Conservation (phyloP, 108 stramenopile genomes). For the Fragilaria crotonensis region DNA sequence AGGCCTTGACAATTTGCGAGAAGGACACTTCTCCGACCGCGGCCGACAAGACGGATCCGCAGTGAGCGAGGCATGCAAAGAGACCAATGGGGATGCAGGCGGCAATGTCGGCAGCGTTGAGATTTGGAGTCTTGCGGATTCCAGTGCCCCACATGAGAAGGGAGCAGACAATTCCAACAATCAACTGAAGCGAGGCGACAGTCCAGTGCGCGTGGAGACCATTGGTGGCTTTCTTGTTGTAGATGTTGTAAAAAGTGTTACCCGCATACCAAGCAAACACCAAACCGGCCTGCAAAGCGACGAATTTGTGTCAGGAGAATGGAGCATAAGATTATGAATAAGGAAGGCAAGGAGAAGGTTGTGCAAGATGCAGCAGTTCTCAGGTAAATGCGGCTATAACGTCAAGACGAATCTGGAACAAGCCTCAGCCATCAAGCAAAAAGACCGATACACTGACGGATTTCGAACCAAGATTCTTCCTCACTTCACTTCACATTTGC, state of each 20-base stretch:
- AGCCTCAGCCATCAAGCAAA: too few species aligned
- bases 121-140: slow-evolving; percentile 71
- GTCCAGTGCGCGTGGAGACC: slow-evolving; percentile 86
- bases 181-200: slow-evolving; percentile 69
- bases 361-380: too few species aligned
- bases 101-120: slow-evolving; percentile 58
- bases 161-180: slow-evolving; percentile 68
- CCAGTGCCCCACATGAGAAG: slow-evolving; percentile 70
- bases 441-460: too few species aligned
- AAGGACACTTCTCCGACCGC: slow-evolving; percentile 95
- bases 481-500: too few species aligned
- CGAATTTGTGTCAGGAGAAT: too few species aligned
- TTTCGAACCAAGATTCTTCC: too few species aligned
- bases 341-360: too few species aligned
- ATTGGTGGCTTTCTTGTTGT: slow-evolving; percentile 84
- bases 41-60: slow-evolving; percentile 80
- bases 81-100: slow-evolving; percentile 78
- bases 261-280: slow-evolving; percentile 82
- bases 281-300: slow-evolving; percentile 63
- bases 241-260: slow-evolving; percentile 84
- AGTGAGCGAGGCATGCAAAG: slow-evolving; percentile 65
- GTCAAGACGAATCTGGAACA: too few species aligned
- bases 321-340: too few species aligned
- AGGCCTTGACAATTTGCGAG: slow-evolving; percentile 96
- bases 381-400: too few species aligned